phyloP scores from a whole-genome alignment of 768 basidiomycete species.

The Sutorius australiensis region DNA sequence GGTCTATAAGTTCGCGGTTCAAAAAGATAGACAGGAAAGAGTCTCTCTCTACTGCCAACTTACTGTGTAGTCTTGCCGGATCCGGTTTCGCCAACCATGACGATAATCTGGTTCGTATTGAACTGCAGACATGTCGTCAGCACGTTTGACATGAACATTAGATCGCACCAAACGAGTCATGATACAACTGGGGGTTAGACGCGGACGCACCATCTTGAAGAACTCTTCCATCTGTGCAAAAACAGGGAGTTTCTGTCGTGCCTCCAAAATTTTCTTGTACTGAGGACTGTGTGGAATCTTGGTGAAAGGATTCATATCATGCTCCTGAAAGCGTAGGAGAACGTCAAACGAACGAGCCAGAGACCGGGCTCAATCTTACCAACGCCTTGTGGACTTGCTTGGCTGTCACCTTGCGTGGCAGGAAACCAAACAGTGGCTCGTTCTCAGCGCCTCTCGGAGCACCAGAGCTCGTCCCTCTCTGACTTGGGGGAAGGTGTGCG shows the following conservation, averaged over 20 bases:
- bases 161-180: neutral
- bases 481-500: conserved; percentile 36
- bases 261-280: conserved; percentile 83
- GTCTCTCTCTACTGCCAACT: conserved; percentile 32
- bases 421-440: conserved; percentile 70
- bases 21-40: conserved; percentile 18
- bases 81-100: conserved; percentile 93
- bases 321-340: conserved; percentile 45
- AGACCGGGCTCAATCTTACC: conserved; percentile 41
- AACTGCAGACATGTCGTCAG: conserved; percentile 18
- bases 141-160: neutral
- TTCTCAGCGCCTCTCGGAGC: conserved; percentile 26
- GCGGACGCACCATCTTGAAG: conserved; percentile 69
- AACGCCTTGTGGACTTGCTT: conserved; percentile 65
- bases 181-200: neutral
- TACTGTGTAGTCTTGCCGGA: conserved; percentile 96
- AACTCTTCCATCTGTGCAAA: conserved; percentile 93
- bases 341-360: neutral
- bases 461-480: conserved; percentile 24
- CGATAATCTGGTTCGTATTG: conserved; percentile 66
- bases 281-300: conserved; percentile 68
- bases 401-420: conserved; percentile 65
- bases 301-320: conserved; percentile 86
- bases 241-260: conserved; percentile 87
- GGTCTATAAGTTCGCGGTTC: conserved; percentile 27